Evolutionary conservation across 176 grass and related monocot species (phyloP).

Genomic region (Oryza australiensis): DNA sequence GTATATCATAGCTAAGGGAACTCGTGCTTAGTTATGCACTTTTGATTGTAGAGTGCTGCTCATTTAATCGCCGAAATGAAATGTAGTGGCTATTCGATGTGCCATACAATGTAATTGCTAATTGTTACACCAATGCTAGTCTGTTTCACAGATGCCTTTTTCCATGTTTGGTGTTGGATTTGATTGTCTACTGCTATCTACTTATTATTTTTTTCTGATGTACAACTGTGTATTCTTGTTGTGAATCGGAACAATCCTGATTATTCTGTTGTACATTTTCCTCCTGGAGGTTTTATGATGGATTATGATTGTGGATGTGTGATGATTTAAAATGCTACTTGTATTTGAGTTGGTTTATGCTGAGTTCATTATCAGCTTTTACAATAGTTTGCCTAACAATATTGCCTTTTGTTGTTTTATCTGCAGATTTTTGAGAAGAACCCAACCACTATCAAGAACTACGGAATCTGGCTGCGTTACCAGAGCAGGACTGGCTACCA

Average conservation of each 20-base stretch:
- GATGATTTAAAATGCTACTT: background rate
- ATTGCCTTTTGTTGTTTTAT: background rate
- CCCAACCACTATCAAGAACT: constrained; percentile 77
- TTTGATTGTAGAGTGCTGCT: background rate
- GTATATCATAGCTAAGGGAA: background rate
- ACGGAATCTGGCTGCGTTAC: constrained; percentile 72
- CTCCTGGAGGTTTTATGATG: background rate
- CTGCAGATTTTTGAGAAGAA: constrained; percentile 66
- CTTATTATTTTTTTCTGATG: background rate
- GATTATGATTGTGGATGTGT: background rate
- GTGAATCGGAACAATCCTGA: background rate
- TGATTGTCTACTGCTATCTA: background rate
- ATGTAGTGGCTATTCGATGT: background rate
- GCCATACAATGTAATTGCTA: background rate
- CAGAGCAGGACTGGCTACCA: constrained; percentile 73
- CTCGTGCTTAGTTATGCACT: background rate
- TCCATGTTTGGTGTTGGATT: background rate
- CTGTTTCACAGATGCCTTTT: background rate
- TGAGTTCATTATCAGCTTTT: background rate
- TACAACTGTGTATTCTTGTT: background rate
- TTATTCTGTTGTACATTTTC: background rate
- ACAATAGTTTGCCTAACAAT: background rate
- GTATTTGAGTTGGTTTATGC: background rate
- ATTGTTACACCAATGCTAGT: background rate
- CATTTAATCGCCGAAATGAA: background rate